These are phyloP conservation scores for Beauveria sp. DNA, from an alignment of 2,329 filamentous ascomycete genomes.

Conservation along the genomic window DNA sequence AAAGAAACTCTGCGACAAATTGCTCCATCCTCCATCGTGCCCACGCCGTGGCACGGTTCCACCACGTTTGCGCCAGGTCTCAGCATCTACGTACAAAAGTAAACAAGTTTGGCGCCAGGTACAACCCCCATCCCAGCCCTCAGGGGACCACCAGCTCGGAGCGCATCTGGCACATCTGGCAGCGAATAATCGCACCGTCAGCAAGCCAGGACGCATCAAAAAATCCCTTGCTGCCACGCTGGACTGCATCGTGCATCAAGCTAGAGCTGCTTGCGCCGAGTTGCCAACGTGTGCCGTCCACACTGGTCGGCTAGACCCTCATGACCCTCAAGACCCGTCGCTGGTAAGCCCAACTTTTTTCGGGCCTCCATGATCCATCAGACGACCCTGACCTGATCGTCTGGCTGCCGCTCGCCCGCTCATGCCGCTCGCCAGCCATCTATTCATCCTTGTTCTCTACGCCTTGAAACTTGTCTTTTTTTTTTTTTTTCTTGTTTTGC, in stretches of 20 bases:
- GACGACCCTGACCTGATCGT: conserved; percentile 2
- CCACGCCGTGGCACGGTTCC: not conserved
- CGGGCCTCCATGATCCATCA: not conserved
- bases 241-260: not conserved
- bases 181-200: not conserved
- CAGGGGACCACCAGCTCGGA: not conserved
- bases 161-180: not conserved
- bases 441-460: not conserved
- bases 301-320: not conserved
- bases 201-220: not conserved
- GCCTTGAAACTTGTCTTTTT: not conserved
- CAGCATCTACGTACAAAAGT: not conserved
- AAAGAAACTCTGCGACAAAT: conserved; percentile 10
- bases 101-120: not conserved
- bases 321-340: not conserved
- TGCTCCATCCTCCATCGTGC: not conserved
- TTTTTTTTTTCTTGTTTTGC: not conserved
- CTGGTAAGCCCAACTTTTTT: not conserved
- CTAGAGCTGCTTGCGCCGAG: not conserved
- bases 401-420: not conserved
- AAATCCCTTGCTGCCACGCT: not conserved
- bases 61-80: not conserved
- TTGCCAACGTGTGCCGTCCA: not conserved
- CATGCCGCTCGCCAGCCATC: not conserved
- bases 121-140: not conserved